Evolutionary conservation across 75 land plant species (phyloP).

Genomic region (Chamaecyparis obtusa): DNA sequence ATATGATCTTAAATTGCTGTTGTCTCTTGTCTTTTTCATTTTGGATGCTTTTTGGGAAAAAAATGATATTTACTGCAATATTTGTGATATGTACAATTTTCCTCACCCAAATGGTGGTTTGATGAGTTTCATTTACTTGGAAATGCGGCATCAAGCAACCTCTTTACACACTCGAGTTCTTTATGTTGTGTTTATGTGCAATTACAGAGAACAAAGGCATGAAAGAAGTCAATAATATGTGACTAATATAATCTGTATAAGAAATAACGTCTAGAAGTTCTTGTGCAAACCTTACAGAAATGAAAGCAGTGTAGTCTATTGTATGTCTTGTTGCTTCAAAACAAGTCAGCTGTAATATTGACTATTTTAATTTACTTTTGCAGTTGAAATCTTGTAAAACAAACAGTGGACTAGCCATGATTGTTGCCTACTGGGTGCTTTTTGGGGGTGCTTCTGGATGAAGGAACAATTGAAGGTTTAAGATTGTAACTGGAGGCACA

Average conservation of each 20-base stretch:
- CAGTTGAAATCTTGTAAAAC: not conserved
- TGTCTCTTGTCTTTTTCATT: not conserved
- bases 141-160: not conserved
- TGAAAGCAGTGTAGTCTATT: not conserved
- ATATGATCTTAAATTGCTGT: not conserved
- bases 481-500: not conserved
- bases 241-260: not conserved
- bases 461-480: not conserved
- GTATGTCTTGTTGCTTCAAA: not conserved
- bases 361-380: not conserved
- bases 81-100: not conserved
- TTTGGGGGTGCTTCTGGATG: not conserved
- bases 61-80: too few relatives aligned
- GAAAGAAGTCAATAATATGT: not conserved
- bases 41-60: not conserved
- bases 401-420: not conserved
- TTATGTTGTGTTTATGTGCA: not conserved
- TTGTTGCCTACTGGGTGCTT: not conserved
- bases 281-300: not conserved
- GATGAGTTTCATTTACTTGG: not conserved
- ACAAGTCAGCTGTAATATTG: not conserved
- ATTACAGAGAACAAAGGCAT: not conserved
- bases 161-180: not conserved
- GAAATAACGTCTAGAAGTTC: not conserved
- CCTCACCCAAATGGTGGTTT: not conserved